phyloP scores from a whole-genome alignment of 2,329 filamentous ascomycete species.

The Byssochlamys sp. region DNA sequence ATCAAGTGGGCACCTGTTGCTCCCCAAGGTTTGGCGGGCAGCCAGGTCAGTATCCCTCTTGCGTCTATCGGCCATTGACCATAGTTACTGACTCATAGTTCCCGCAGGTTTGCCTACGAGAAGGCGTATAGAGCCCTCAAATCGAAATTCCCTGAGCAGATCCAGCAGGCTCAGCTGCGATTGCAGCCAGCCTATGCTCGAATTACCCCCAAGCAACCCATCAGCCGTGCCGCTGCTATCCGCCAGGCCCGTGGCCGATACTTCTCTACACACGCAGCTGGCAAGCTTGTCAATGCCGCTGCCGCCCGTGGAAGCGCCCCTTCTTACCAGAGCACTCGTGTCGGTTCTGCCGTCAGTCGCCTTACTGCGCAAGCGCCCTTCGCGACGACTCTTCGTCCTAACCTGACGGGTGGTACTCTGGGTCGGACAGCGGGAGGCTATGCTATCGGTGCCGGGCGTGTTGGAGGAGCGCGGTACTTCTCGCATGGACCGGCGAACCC shows the following conservation, averaged over 20 bases:
- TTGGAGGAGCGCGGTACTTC: conserved; percentile 73
- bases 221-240: conserved; percentile 53
- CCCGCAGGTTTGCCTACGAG: conserved; percentile 39
- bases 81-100: not conserved
- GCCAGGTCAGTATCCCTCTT: conserved; percentile 30
- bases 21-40: conserved; percentile 41
- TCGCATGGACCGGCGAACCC: conserved; percentile 76
- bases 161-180: conserved; percentile 34
- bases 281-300: conserved; percentile 42
- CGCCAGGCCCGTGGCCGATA: conserved; percentile 55
- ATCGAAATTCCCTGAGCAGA: conserved; percentile 33
- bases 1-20: conserved; percentile 40
- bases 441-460: conserved; percentile 56
- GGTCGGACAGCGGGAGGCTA: conserved; percentile 87
- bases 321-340: conserved; percentile 47
- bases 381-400: conserved; percentile 77
- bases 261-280: conserved; percentile 47
- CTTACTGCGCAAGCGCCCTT: conserved; percentile 73
- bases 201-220: conserved; percentile 47
- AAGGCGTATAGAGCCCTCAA: conserved; percentile 37
- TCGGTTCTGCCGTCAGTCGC: conserved; percentile 48
- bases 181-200: conserved; percentile 53
- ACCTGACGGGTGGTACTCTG: conserved; percentile 77
- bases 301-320: conserved; percentile 41
- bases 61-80: not conserved